Base-by-base conservation (phyloP, 768 basidiomycete species). In the Rhodotorula sphaerocarpa region DNA sequence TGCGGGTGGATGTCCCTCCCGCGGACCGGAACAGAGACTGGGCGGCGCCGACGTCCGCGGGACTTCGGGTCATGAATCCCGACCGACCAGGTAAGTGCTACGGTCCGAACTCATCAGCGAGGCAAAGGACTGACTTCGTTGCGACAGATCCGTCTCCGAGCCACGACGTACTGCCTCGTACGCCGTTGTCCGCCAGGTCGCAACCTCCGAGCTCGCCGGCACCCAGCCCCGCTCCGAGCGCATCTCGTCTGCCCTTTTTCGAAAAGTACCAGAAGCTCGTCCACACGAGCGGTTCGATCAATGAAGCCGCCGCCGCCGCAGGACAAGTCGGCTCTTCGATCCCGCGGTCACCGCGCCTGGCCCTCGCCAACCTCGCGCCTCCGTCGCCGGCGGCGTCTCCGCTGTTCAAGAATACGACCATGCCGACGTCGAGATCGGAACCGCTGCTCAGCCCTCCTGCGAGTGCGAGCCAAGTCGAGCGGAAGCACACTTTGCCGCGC, bases 231-330 rank as follows among this genome's bases (percentile, higher is more conserved):
- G 52, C 61, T 1, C 11, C 45, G 15, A 60, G 39, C 58, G 41
- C 48, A n/a, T 57, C 52, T 2, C 54, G 64, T 12, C 43, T 61
- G 43, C 63, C 63, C 5, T 68, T 68, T 52, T 68, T 68, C 50
- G 67, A 68, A 31, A 33, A 50, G 23, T 68, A 68, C 50, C 51
- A 68, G 43, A 55, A 65, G 42, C 59, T 41, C 39, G 31, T 36
- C 42, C 42, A 41, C 34, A n/a, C 43, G 7, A 10, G 20, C 43
- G 33, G 1, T n/a, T 0, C 0, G 20, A 18, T 11, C 21, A 34
- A 15, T 0, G 56, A 57, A 33, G 28, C 55, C 27, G 63, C 57
- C 1, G 63, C 53, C 18, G 47, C 50, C 25, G 53, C 53, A 6
- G 54, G 45, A n/a, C 44, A 28, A 16, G 18, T 20, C 2, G 33